Conservation (phyloP, 2,329 filamentous ascomycete species). For the Aspergillus sp. region DNA sequence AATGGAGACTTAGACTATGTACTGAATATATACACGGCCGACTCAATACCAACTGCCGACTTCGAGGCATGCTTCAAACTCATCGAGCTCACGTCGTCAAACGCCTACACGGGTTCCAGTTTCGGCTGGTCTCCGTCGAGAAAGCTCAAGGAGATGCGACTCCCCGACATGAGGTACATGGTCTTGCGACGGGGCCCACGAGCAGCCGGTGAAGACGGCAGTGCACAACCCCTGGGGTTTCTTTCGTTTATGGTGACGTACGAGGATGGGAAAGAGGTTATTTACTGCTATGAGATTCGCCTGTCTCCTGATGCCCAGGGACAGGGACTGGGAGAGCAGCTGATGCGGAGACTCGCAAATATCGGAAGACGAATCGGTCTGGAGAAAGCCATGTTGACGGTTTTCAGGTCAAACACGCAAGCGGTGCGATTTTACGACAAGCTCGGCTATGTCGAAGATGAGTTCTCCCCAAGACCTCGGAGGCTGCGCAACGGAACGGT, state of each 20-base stretch:
- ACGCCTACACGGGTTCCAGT: constrained; percentile 52
- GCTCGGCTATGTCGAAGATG: constrained; percentile 53
- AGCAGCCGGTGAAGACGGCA: neutral
- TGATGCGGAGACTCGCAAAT: constrained; percentile 51
- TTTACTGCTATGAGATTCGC: constrained; percentile 67
- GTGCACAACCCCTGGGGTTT: constrained; percentile 35
- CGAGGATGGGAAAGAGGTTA: constrained; percentile 54
- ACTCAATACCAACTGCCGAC: constrained; percentile 39
- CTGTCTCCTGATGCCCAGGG: constrained; percentile 46
- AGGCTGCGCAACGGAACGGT: constrained; percentile 50
- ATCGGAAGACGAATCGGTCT: constrained; percentile 49
- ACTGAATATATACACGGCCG: constrained; percentile 34
- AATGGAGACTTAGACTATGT: constrained; percentile 5
- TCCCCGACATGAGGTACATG: constrained; percentile 60
- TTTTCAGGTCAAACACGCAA: constrained; percentile 53
- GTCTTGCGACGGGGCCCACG: constrained; percentile 38
- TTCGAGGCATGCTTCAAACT: constrained; percentile 54
- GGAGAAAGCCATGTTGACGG: constrained; percentile 61
- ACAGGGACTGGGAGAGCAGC: constrained; percentile 50
- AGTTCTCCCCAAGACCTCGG: constrained; percentile 52
- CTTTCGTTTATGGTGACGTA: constrained; percentile 59
- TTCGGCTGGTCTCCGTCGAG: constrained; percentile 55
- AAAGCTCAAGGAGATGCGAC: constrained; percentile 59
- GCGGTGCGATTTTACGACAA: constrained; percentile 52
- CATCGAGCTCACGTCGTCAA: constrained; percentile 54